Conservation (phyloP, 768 basidiomycete genomes). For the Lanmaoa pseudosensibilis region DNA sequence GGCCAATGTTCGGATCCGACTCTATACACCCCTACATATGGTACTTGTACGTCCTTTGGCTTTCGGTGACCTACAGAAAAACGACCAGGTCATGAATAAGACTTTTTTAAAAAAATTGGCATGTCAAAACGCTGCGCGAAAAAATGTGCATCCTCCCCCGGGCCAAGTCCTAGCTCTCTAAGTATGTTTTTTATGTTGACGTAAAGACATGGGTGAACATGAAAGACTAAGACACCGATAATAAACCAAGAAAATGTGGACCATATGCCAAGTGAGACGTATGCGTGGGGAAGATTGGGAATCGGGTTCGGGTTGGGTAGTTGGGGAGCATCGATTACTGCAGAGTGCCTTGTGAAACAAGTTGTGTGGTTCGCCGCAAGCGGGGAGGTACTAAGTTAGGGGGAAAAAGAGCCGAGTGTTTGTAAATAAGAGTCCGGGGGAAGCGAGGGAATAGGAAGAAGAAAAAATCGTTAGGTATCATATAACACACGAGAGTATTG, state of each 20-base stretch:
- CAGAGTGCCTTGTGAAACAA: no score
- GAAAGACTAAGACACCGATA: neutral
- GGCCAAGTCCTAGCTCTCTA: neutral
- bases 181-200: neutral
- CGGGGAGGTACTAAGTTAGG: constrained; percentile 11
- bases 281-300: neutral
- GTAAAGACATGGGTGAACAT: neutral
- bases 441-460: constrained; percentile 8
- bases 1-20: no score
- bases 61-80: no score
- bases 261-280: neutral
- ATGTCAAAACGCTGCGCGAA: neutral
- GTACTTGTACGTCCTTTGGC: no score
- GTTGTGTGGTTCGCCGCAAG: neutral
- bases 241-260: neutral
- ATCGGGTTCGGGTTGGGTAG: no score
- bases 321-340: neutral
- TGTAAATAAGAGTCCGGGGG: constrained; percentile 5
- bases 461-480: constrained; percentile 10
- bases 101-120: neutral
- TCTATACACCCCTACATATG: no score
- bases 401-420: neutral
- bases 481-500: constrained; percentile 2
- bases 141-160: neutral
- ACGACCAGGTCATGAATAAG: neutral